These are phyloP conservation scores for Helenozyma baotianmanensis DNA, from an alignment of 805 yeast species.

Conservation along the genomic window DNA sequence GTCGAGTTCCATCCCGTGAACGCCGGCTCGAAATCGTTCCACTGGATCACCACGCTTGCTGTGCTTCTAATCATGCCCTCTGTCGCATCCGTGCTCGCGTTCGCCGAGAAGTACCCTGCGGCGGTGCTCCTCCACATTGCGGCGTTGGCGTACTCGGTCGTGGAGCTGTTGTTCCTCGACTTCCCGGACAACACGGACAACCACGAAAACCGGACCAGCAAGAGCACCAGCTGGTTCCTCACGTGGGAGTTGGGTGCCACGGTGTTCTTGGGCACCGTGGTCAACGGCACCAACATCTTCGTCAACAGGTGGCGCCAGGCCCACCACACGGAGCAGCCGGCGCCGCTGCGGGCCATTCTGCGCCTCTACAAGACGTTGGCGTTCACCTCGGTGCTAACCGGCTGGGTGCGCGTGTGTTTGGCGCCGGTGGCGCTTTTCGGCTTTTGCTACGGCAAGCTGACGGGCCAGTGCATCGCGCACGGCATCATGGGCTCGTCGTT, in stretches of 20 bases:
- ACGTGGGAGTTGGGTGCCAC: constrained; percentile 42
- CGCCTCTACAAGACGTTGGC: constrained; percentile 42
- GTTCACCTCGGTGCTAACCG: constrained; percentile 45
- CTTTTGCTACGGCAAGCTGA: constrained; percentile 75
- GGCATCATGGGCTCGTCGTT: constrained; percentile 96
- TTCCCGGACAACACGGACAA: constrained; percentile 60
- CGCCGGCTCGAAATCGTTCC: constrained; percentile 54
- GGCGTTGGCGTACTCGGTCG: constrained; percentile 37
- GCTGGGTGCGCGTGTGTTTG: constrained; percentile 76
- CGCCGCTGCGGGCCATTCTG: constrained; percentile 8
- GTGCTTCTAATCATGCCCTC: constrained; percentile 54
- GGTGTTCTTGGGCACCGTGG: constrained; percentile 50
- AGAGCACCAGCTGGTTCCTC: constrained; percentile 66
- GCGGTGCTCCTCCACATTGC: constrained; percentile 13
- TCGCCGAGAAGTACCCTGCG: constrained; percentile 45
- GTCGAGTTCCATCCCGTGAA: constrained; percentile 41
- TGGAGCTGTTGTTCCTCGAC: constrained; percentile 54
- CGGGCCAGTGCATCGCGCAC: constrained; percentile 96
- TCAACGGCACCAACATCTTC: constrained; percentile 48
- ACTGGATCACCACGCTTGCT: constrained; percentile 54
- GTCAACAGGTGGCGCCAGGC: constrained; percentile 20
- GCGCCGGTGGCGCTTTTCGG: constrained; percentile 84
- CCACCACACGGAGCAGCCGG: constrained; percentile 1
- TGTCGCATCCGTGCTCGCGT: constrained; percentile 47
- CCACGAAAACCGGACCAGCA: constrained; percentile 62